Conservation (phyloP, 164 flowering plant species). For the Piper betle region DNA sequence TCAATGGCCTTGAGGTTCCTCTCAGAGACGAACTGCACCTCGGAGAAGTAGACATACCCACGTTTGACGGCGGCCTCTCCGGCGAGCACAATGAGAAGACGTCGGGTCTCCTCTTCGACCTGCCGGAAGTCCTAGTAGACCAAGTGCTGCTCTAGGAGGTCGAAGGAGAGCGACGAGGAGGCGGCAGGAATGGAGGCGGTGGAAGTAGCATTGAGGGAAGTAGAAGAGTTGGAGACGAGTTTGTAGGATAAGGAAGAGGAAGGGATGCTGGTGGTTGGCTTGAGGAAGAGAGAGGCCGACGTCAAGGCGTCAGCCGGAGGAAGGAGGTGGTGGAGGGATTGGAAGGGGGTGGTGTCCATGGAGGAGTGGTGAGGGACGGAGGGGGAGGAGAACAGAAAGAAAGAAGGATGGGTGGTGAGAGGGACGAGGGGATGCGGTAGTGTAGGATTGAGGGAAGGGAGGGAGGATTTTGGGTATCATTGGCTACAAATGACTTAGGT, state of each 20-base stretch:
- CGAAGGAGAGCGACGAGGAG: not conserved
- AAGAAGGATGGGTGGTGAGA: not conserved
- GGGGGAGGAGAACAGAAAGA: not conserved
- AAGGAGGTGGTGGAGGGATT: not conserved
- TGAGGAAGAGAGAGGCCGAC: not conserved
- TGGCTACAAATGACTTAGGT: not conserved
- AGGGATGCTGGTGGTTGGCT: not conserved
- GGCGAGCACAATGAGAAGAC: too few species aligned
- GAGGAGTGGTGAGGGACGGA: not conserved
- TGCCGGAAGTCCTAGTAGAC: not conserved
- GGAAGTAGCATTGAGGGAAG: not conserved
- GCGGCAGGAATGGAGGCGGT: not conserved
- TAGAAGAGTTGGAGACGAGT: not conserved
- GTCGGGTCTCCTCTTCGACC: too few species aligned
- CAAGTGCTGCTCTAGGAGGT: not conserved
- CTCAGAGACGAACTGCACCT: slow-evolving; percentile 57
- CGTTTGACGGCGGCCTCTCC: too few species aligned
- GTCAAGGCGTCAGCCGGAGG: not conserved
- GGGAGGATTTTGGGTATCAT: not conserved
- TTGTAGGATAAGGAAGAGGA: not conserved
- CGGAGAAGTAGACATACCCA: slow-evolving; percentile 64
- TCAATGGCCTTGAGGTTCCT: slow-evolving; percentile 54
- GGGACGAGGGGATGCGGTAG: not conserved
- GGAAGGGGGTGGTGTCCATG: too few species aligned
- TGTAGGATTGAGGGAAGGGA: not conserved